phyloP scores from a whole-genome alignment of 2,329 filamentous ascomycete species.

The Nectriaceae sp. region DNA sequence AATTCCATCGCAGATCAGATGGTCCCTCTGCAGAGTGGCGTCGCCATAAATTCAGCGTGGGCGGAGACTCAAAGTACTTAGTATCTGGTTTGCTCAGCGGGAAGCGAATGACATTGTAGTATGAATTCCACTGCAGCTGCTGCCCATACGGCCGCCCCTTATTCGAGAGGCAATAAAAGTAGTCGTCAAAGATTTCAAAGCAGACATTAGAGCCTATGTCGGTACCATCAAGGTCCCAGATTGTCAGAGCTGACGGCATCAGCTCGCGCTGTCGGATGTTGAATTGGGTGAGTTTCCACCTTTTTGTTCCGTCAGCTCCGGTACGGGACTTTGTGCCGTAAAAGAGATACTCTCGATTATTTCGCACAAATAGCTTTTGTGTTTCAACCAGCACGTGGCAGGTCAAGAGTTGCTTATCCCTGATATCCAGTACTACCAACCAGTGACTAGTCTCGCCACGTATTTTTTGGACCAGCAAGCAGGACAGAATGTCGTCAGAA shows the following conservation, averaged over 20 bases:
- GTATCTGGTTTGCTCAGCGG: constrained; percentile 48
- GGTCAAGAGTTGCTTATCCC: constrained; percentile 46
- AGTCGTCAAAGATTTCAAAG: constrained; percentile 67
- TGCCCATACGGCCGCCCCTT: constrained; percentile 62
- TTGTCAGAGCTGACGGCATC: constrained; percentile 47
- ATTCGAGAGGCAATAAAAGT: constrained; percentile 72
- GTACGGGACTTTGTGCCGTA: constrained; percentile 64
- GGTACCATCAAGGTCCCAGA: constrained; percentile 61
- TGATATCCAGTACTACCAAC: constrained; percentile 50
- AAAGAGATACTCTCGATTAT: constrained; percentile 61
- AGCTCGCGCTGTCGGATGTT: constrained; percentile 44
- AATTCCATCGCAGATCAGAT: constrained; percentile 74
- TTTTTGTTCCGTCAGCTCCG: constrained; percentile 54
- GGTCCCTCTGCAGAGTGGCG: constrained; percentile 69
- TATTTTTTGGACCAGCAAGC: constrained; percentile 51
- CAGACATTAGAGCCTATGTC: constrained; percentile 69
- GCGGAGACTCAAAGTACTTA: constrained; percentile 41
- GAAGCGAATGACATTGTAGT: constrained; percentile 68
- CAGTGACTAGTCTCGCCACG: constrained; percentile 42
- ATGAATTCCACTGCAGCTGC: constrained; percentile 67
- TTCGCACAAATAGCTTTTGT: constrained; percentile 67
- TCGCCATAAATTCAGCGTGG: constrained; percentile 55
- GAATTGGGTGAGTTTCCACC: constrained; percentile 64
- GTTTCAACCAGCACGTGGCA: constrained; percentile 44
- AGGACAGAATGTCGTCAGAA: constrained; percentile 57